A percentile compares a stretch with the other conserved stretches of the same genome.
These are phyloP conservation scores for Aphanomyces stellatus DNA, from an alignment of 352 stramenopile genomes.

Conservation along the genomic window DNA sequence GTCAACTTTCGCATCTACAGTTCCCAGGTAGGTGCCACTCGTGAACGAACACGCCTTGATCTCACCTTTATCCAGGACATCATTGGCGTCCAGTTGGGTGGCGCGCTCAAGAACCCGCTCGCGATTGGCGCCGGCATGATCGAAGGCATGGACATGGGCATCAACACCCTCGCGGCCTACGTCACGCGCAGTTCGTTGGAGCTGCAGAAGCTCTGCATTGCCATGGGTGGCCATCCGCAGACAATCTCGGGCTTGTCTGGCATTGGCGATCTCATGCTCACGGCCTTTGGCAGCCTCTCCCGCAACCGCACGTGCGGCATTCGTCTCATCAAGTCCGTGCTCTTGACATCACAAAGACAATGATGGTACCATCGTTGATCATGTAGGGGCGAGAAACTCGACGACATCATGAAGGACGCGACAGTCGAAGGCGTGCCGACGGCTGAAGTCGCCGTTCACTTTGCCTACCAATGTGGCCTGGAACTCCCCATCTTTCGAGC, in stretches of 20 bases:
- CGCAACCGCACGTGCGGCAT: slow-evolving; percentile 94
- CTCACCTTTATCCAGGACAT: slow-evolving; percentile 54
- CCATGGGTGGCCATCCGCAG: slow-evolving; percentile 91
- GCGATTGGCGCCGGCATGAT: slow-evolving; percentile 96
- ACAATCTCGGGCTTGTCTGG: slow-evolving; percentile 92
- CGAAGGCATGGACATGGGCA: slow-evolving; percentile 93
- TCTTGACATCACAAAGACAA: slow-evolving; percentile 4
- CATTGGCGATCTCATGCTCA: slow-evolving; percentile 93
- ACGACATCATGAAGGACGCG: slow-evolving; percentile 88
- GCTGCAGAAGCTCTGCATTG: slow-evolving; percentile 92
- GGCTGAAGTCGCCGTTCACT: slow-evolving; percentile 88
- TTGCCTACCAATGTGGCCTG: slow-evolving; percentile 83
- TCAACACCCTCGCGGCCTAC: slow-evolving; percentile 92
- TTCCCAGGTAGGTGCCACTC: slow-evolving; percentile 51
- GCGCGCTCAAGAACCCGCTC: slow-evolving; percentile 97
- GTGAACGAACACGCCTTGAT: too few species aligned
- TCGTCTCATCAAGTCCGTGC: slow-evolving; percentile 88
- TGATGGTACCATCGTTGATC: not conserved
- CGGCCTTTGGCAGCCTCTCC: slow-evolving; percentile 94
- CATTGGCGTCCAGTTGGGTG: slow-evolving; percentile 94
- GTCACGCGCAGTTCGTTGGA: slow-evolving; percentile 95
- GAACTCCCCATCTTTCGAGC: slow-evolving; percentile 87
- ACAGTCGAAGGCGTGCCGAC: slow-evolving; percentile 94
- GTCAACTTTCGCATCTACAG: slow-evolving; percentile 92
- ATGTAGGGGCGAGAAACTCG: slow-evolving; percentile 58